These are phyloP conservation scores for Skeletonema costatum DNA, from an alignment of 108 stramenopile species.

Conservation along the genomic window DNA sequence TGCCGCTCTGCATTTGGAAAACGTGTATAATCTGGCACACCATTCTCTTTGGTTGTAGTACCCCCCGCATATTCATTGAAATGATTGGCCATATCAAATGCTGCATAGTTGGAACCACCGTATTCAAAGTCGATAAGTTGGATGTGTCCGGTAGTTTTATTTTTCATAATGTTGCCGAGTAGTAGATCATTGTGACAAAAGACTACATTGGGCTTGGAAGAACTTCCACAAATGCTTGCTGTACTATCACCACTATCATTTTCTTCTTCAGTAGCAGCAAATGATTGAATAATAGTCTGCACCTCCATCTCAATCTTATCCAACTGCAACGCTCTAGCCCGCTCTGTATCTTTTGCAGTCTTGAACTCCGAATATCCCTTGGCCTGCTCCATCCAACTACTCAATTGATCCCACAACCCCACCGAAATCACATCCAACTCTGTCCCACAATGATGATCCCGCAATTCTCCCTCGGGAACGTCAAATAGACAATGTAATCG, in stretches of 20 bases:
- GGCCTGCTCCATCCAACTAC: constrained; percentile 69
- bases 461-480: constrained; percentile 45
- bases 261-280: neutral
- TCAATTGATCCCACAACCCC: constrained; percentile 57
- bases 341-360: constrained; percentile 40
- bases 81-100: constrained; percentile 93
- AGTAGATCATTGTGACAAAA: constrained; percentile 94
- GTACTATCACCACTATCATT: constrained; percentile 14
- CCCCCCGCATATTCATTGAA: constrained; percentile 91
- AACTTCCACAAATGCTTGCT: constrained; percentile 4
- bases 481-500: constrained; percentile 62
- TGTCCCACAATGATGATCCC: constrained; percentile 24
- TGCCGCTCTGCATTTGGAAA: constrained; percentile 58
- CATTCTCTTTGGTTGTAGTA: constrained; percentile 45
- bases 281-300: constrained; percentile 23
- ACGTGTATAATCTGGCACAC: constrained; percentile 61
- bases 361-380: constrained; percentile 41
- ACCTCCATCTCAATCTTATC: constrained; percentile 31
- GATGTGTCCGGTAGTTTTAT: constrained; percentile 40
- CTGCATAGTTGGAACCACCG: constrained; percentile 76
- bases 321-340: constrained; percentile 55
- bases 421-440: constrained; percentile 19
- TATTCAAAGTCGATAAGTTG: constrained; percentile 94
- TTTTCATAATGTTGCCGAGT: constrained; percentile 74
- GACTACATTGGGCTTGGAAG: constrained; percentile 26